Base-by-base conservation (phyloP, 129 eudicot species). In the Heracleum sosnowskyi region DNA sequence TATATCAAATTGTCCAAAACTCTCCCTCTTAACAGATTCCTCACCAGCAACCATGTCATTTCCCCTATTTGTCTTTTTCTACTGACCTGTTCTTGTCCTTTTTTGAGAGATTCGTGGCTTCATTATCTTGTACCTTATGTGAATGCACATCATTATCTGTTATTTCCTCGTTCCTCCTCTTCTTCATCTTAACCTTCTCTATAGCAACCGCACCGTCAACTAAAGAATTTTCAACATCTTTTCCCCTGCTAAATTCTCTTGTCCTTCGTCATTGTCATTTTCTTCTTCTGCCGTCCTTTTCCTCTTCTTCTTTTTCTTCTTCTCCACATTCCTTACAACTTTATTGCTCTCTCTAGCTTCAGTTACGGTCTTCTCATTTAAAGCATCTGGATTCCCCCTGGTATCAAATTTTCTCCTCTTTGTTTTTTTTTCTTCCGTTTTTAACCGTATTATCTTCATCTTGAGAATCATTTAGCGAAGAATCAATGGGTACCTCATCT, bases 121-220 rank as follows among this genome's bases (percentile, higher is more conserved):
- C 81, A 28, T n/a, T 47, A 62, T 82, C 68, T 7, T 35, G 44
- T 35, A 17, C 69, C 44, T 68, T 45, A 72, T 24, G 37, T 36
- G 20, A 20, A 46, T 42, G 35, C 34, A 20, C 74, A 42, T 69
- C 77, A 28, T 51, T 76, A 24, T 69, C 81, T 20, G 26, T 36
- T 36, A 34, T 36, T 47, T 69, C 77, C 70, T 57, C 55, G 47
- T 81, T 82, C 72, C 79, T 75, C 41, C 57, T 83, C 35, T 7
- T 37, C 81, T 69, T 78, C 79, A 73, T 84, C 75, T 79, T 83
- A 80, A 24, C 76, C 73, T 68, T 66, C n/a, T n/a, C n/a, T n/a
- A n/a, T n/a, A n/a, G n/a, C n/a, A 60, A 73, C 60, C 35, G 11
- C 35, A 28, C 53, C 11, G 17, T 63, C 66, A 78, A 11, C 41